Evolutionary conservation across 225 moss, liverwort and hornwort genomes (phyloP), one percentile per base, ranked within the genome.

Genomic region (Physcomitrium patens): DNA sequence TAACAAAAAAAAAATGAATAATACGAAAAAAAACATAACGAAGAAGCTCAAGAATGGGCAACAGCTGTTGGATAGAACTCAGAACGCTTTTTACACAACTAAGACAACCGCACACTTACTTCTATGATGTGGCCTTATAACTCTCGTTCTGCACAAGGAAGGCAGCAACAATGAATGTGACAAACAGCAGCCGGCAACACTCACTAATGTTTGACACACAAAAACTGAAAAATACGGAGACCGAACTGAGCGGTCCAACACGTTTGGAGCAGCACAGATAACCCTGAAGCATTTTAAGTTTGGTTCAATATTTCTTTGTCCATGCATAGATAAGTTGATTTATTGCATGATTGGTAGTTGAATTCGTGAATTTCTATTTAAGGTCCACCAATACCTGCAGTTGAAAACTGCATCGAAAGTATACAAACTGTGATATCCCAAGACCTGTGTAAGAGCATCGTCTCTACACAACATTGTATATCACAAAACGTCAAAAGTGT

Each of bases 401-500:
- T 65, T 71, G 71, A 65, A 71, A 71, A 47, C 70, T 71, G 65
- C 71, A 60, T 27, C 56, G 59, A 59, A 37, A 63, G 42, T 66
- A 58, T 72, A 24, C 63, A 79, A 47, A 79, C 48, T 69, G 69
- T 47, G 69, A 55, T 47, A 63, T 50, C 55, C 46, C 74, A 62
- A 79, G 48, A 69, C 56, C 49, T 55, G 54, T 19, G 68, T 23
- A 62, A 17, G 68, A 47, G 74, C 55, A 63, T 68, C 53, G 52
- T 28, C 73, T 67, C 73, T 45, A 68, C 69, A 74, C 31, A 63
- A 55, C 18, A 54, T 48, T 75, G 75, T 70, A 83, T 44, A 69
- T 63, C 68, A 80, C 23, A n/a, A 72, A 49, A 79, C 57, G 64
- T 18, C 75, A 72, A 72, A 83, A 72, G 69, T 72, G 76, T 76